Base-by-base conservation (phyloP, 2,329 filamentous ascomycete genomes). In the Aureobasidium sp. region DNA sequence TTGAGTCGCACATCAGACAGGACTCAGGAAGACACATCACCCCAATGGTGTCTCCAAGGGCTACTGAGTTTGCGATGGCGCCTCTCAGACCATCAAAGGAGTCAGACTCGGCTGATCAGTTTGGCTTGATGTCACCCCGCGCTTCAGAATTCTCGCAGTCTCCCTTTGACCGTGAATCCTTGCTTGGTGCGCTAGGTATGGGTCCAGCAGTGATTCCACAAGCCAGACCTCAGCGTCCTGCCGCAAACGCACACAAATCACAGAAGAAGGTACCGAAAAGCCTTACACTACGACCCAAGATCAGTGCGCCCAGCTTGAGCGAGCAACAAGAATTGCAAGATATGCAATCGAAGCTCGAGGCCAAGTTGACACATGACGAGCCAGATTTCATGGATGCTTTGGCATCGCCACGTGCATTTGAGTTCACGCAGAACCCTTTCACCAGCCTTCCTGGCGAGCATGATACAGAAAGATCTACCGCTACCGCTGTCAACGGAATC, bases 401-500 rank as follows among this genome's bases (percentile, higher is more conserved):
- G 10, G 81, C 90, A 79, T 91, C 88, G 2, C 89, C 89, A 0
- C 82, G 88, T 47, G 85, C 80, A 1, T 86, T 88, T 68, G 84
- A 86, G 17, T 91, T 91, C 79, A 90, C 87, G 2, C 84, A 81
- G 64, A 87, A 88, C 64, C 84, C 85, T 1, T 79, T 89, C 55
- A 83, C 84, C 61, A 60, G 51, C 70, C 42, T 68, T 69, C 1
- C 72, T 69, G 7, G 73, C 70, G 69, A 55, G 68, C 7, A 71
- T 68, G 69, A 70, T 65, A 34, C 67, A 70, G 65, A 32, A 67
- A 68, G 61, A 67, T 78, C 86, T 79, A 60, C 83, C 80, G 20
- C 75, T 78, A 52, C 75, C 78, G 61, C 79, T 60, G 76, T 77
- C 8, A 76, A 78, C 69, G 84, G 86, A 62, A 80, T 83, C 12